Conservation (phyloP, 2,329 filamentous ascomycete species). For the Cordyceps pruinosa region DNA sequence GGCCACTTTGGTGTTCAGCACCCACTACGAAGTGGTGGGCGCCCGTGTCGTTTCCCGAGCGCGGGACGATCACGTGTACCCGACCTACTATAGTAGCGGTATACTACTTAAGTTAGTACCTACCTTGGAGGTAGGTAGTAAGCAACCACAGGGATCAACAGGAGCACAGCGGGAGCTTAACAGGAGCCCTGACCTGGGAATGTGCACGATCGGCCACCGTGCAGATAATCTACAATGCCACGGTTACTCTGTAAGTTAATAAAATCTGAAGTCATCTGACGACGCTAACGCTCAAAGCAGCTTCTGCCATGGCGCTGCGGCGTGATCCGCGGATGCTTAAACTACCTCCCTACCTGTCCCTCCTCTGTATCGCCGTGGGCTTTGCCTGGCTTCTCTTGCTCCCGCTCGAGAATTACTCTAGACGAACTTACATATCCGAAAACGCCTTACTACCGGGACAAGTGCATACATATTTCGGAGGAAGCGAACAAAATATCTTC, state of each 20-base stretch:
- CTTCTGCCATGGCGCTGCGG: constrained; percentile 62
- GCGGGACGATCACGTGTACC: no score
- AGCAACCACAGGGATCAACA: not conserved
- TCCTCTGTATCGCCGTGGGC: constrained; percentile 76
- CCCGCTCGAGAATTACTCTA: constrained; percentile 83
- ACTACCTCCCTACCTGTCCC: constrained; percentile 79
- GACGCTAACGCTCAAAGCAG: constrained; percentile 25
- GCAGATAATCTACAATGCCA: constrained; percentile 35
- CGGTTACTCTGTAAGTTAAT: constrained; percentile 44
- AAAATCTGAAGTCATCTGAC: not conserved
- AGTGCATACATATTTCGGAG: constrained; percentile 95
- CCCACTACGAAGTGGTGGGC: no score
- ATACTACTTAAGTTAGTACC: no score
- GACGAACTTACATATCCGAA: constrained; percentile 92
- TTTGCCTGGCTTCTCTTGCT: constrained; percentile 85
- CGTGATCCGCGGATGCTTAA: constrained; percentile 76
- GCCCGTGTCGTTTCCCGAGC: no score
- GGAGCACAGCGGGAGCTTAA: no score
- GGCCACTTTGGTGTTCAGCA: no score
- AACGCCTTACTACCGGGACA: constrained; percentile 93
- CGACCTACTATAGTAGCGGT: no score
- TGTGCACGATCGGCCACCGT: not conserved
- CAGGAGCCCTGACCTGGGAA: not conserved
- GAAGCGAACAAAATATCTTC: constrained; percentile 92
- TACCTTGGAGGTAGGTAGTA: no score